Base-by-base conservation (phyloP, 2,329 filamentous ascomycete species). In the Penicillium nordicum region DNA sequence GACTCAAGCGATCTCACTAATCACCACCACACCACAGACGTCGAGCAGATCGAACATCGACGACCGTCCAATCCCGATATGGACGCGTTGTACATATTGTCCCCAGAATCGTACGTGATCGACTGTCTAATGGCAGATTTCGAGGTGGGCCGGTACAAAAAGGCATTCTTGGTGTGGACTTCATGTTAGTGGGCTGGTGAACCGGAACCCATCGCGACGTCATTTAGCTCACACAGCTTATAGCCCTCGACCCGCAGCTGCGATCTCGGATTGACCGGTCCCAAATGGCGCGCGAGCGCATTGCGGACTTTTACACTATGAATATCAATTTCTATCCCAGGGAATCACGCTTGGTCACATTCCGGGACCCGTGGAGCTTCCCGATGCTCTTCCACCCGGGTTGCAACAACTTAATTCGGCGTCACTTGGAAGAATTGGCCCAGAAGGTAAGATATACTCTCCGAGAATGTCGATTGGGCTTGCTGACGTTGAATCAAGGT, bases 331-430 rank as follows among this genome's bases (percentile, higher is more conserved):
- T 88, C 73, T 93, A 86, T 70, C 92, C 94, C 6, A 85, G 91
- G 68, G 94, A 99, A 77, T 94, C 92, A 7, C 90, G 95, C 67
- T 78, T 99, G 40, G 81, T 97, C 66, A 96, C 91, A 0, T 97
- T 99, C 68, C 82, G 89, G 69, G 93, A 99, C 71, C 93, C 94
- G 1, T 96, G 89, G 87, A 97, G 93, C 76, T 99, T 99, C 69
- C 92, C 92, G 0, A 83, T 92, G 50, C 80, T 99, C 57, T 99
- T 89, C 76, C 93, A 99, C 71, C 93, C 93, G 1, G 85, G 83
- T 52, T 97, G 94, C 76, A 96, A 96, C 73, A 82, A 85, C 62
- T 78, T 97, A 42, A 88, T 99, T 40, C 84, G 87, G 47, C 82
- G 84, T 53, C 93, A 99, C 71, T 86, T 99, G 82, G 87, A 92